phyloP scores from a whole-genome alignment of 495 filamentous ascomycete species.

The Schizothecium vesticola region DNA sequence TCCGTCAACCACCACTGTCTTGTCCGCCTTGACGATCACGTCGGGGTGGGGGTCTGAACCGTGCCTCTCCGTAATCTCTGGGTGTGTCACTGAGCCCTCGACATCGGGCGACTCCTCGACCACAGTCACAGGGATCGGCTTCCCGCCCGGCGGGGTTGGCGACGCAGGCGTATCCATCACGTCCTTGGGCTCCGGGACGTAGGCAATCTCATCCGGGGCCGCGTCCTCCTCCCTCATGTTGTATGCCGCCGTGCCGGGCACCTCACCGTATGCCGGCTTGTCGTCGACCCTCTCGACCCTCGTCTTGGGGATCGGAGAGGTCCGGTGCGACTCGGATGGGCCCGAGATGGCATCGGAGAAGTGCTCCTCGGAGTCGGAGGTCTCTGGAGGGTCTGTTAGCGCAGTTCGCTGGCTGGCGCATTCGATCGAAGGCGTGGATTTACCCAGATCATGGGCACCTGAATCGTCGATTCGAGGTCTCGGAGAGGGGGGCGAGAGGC shows the following conservation, averaged over 20 bases:
- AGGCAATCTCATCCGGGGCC: slow-evolving; percentile 64
- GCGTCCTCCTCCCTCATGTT: slow-evolving; percentile 74
- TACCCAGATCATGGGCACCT: slow-evolving; percentile 80
- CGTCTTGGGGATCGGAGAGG: slow-evolving; percentile 68
- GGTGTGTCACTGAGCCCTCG: slow-evolving; percentile 36
- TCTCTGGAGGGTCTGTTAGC: slow-evolving; percentile 38
- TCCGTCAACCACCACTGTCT: slow-evolving; percentile 23
- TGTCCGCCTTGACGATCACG: slow-evolving; percentile 42
- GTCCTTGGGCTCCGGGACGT: slow-evolving; percentile 42
- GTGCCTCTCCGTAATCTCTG: slow-evolving; percentile 33
- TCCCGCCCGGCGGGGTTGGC: slow-evolving; percentile 34
- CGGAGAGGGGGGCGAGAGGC: slow-evolving; percentile 57
- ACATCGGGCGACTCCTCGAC: slow-evolving; percentile 45
- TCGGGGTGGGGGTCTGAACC: slow-evolving; percentile 44
- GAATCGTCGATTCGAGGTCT: slow-evolving; percentile 65
- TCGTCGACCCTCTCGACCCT: slow-evolving; percentile 72
- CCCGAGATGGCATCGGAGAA: slow-evolving; percentile 87
- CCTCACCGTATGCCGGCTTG: slow-evolving; percentile 70
- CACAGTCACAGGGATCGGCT: slow-evolving; percentile 44
- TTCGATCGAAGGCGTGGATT: slow-evolving; percentile 12
- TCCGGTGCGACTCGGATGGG: slow-evolving; percentile 46
- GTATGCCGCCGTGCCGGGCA: slow-evolving; percentile 78
- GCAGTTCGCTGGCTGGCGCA: background rate
- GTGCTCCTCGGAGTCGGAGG: slow-evolving; percentile 76
- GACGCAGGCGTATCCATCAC: slow-evolving; percentile 7